phyloP scores from a whole-genome alignment of 2,329 filamentous ascomycete species.

The Calonectria leucothoes region DNA sequence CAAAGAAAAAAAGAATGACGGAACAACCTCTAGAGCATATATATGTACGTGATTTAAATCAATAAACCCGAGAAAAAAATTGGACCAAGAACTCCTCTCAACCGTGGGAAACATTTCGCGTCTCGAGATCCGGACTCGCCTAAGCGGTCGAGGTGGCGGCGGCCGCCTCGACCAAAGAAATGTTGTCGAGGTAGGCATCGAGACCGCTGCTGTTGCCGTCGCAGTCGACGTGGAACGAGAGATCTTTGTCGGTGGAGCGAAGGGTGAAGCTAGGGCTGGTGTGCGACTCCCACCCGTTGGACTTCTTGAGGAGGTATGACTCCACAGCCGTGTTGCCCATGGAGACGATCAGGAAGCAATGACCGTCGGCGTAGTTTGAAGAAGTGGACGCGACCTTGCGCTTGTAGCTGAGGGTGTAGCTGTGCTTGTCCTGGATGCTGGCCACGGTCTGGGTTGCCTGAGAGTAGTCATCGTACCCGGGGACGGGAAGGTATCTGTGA shows the following conservation, averaged over 20 bases:
- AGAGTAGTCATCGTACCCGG: neutral
- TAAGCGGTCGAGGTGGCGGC: neutral
- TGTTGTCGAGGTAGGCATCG: neutral
- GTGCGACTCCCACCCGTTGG: neutral
- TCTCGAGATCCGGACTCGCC: neutral
- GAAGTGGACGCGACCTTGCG: neutral
- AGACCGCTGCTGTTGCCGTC: neutral
- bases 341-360: neutral
- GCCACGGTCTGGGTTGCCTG: neutral
- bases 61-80: neutral
- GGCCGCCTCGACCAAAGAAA: neutral
- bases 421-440: conserved; percentile 1
- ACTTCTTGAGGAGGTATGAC: conserved; percentile 3
- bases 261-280: neutral
- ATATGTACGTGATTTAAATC: neutral
- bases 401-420: neutral
- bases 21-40: neutral
- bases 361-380: neutral
- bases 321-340: neutral
- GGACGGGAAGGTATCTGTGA: neutral
- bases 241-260: neutral
- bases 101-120: neutral
- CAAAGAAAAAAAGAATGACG: neutral
- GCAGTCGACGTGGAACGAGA: conserved; percentile 1
- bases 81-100: neutral